Conservation (phyloP, 768 basidiomycete species). For the Dentipellis sp. region DNA sequence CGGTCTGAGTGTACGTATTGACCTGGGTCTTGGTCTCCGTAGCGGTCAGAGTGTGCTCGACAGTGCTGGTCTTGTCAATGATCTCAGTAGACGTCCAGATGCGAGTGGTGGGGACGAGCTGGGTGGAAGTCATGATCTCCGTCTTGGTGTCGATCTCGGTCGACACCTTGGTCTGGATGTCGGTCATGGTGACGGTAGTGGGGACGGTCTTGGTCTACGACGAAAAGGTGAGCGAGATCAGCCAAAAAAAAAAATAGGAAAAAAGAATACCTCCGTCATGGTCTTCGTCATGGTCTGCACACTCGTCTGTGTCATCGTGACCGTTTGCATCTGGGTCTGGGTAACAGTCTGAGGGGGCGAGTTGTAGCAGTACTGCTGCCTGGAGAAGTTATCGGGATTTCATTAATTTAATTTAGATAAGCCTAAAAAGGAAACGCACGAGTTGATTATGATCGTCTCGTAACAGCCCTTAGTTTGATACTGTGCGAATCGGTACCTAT, state of each 20-base stretch:
- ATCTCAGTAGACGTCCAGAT: slow-evolving; percentile 48
- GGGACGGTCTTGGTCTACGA: slow-evolving; percentile 8
- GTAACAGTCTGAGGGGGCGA: slow-evolving; percentile 34
- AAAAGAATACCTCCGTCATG: slow-evolving; percentile 15
- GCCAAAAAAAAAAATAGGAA: not conserved
- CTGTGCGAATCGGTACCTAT: slow-evolving; percentile 7
- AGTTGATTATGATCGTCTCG: slow-evolving; percentile 51
- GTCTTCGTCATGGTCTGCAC: slow-evolving; percentile 16
- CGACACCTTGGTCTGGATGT: slow-evolving; percentile 14
- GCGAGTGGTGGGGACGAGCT: slow-evolving; percentile 52
- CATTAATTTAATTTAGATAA: not conserved
- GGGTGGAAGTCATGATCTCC: slow-evolving; percentile 33
- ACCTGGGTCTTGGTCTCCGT: slow-evolving; percentile 52
- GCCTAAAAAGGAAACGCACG: slow-evolving; percentile 12
- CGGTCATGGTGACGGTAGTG: slow-evolving; percentile 13
- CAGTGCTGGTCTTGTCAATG: slow-evolving; percentile 50
- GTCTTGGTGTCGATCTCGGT: slow-evolving; percentile 14
- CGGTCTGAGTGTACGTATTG: slow-evolving; percentile 41
- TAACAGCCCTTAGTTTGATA: slow-evolving; percentile 43
- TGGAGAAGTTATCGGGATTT: not conserved
- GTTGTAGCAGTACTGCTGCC: slow-evolving; percentile 13
- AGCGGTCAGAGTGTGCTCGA: slow-evolving; percentile 17
- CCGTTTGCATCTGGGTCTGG: slow-evolving; percentile 30
- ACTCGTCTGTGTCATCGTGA: slow-evolving; percentile 18
- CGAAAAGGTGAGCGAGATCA: not conserved